phyloP scores from a whole-genome alignment of 1,284 basidiomycete genomes.

The Leccinum subrobustum region DNA sequence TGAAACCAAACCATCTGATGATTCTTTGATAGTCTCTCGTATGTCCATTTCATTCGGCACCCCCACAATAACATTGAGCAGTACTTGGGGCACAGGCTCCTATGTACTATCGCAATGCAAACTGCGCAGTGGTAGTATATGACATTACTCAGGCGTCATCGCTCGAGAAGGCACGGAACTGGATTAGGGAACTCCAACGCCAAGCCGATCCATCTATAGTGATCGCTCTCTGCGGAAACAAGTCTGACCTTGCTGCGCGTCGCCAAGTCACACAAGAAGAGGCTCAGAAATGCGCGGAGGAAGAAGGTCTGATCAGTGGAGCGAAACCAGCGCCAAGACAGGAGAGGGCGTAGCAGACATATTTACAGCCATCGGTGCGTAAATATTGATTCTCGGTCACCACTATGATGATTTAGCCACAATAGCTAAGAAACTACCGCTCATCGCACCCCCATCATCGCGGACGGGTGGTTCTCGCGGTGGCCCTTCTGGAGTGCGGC shows the following conservation, averaged over 20 bases:
- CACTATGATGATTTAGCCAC: conserved; percentile 11
- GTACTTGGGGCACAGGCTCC: conserved; percentile 58
- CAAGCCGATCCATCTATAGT: conserved; percentile 97
- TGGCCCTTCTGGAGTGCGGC: conserved; percentile 41
- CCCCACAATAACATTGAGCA: conserved; percentile 9
- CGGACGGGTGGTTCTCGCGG: conserved; percentile 50
- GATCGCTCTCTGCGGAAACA: conserved; percentile 96
- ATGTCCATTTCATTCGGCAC: conserved; percentile 28
- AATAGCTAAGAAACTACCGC: conserved; percentile 78
- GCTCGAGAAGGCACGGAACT: conserved; percentile 93
- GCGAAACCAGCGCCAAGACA: conserved; percentile 93
- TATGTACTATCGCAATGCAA: conserved; percentile 91
- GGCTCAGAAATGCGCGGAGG: conserved; percentile 91
- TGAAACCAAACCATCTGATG: neutral
- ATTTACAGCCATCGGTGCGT: conserved; percentile 80
- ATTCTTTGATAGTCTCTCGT: conserved; percentile 55
- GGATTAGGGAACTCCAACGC: conserved; percentile 95
- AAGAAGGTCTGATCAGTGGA: conserved; percentile 92
- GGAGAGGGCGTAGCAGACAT: conserved; percentile 89
- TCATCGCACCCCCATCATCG: conserved; percentile 66
- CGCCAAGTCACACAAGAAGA: conserved; percentile 83
- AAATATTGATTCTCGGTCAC: neutral
- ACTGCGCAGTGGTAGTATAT: conserved; percentile 85
- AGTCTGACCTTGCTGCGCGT: conserved; percentile 81
- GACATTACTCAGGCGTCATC: conserved; percentile 86